Percentiles rank a stretch among this genome's conserved stretches.
phyloP scores from a whole-genome alignment of 208 protist genomes.

The Crithidia fasciculata region DNA sequence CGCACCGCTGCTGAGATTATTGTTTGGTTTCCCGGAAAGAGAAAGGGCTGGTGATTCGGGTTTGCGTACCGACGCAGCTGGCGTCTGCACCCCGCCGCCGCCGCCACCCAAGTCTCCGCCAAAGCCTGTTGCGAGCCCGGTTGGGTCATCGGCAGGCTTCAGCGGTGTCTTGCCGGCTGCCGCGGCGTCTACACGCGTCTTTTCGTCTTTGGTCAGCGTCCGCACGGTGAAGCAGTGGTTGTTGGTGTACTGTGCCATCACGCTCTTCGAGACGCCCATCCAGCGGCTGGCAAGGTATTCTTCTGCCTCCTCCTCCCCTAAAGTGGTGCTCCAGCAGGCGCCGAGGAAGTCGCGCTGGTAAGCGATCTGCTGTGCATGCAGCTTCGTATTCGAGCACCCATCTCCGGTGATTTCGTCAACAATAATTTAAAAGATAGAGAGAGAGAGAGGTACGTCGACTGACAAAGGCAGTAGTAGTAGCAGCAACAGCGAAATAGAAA shows the following conservation, averaged over 20 bases:
- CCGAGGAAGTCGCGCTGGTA: conserved; percentile 68
- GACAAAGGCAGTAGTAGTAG: too few species aligned
- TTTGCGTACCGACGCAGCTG: neutral
- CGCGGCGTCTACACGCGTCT: conserved; percentile 9
- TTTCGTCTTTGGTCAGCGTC: conserved; percentile 28
- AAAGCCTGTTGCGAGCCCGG: conserved; percentile 2
- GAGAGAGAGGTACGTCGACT: too few species aligned
- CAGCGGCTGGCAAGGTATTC: conserved; percentile 54
- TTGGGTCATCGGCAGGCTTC: neutral
- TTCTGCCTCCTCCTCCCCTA: conserved; percentile 42
- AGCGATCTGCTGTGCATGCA: conserved; percentile 48
- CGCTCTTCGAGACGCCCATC: conserved; percentile 51
- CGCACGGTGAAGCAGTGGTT: conserved; percentile 58
- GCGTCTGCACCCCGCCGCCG: neutral
- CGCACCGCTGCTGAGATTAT: neutral
- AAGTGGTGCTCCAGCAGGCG: conserved; percentile 54
- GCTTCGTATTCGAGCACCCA: conserved; percentile 41
- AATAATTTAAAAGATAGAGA: too few species aligned
- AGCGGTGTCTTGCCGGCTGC: neutral
- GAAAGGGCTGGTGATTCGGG: neutral
- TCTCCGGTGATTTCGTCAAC: neutral
- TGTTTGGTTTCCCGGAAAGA: neutral
- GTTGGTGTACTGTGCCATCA: conserved; percentile 54
- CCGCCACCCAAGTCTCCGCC: conserved; percentile 7
- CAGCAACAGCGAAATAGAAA: neutral